Percentiles rank a stretch among this genome's conserved stretches.
Evolutionary conservation across 208 protist genomes (phyloP).

Genomic region (Acanthamoeba royreba): DNA sequence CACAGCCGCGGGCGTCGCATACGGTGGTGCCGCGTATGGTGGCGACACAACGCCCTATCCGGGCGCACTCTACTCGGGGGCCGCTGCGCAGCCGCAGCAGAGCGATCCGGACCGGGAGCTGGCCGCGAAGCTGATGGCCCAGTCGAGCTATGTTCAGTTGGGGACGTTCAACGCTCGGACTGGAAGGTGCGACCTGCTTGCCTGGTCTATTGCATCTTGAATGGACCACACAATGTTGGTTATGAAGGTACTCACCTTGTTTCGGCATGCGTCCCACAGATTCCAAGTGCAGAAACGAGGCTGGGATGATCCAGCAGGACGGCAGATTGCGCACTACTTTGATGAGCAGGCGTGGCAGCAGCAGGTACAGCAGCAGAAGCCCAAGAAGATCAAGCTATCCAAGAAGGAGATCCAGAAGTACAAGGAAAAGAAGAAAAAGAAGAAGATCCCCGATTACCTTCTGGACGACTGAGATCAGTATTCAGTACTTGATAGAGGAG

Average conservation of each 20-base stretch:
- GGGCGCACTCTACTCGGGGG: neutral
- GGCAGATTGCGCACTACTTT: slow-evolving; percentile 45
- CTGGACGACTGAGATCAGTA: neutral
- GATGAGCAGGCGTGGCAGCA: slow-evolving; percentile 26
- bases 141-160: neutral
- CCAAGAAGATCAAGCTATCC: neutral
- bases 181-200: neutral
- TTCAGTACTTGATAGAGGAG: too few relatives aligned
- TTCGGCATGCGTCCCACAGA: neutral
- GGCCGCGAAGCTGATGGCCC: neutral
- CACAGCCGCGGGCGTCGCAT: neutral
- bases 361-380: neutral
- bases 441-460: neutral
- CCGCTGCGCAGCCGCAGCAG: neutral
- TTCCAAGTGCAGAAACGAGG: slow-evolving; percentile 3
- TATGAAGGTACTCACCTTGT: too few relatives aligned
- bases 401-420: neutral
- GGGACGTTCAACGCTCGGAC: slow-evolving; percentile 42
- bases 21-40: neutral
- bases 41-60: neutral
- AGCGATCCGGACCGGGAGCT: neutral
- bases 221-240: too few relatives aligned
- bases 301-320: neutral
- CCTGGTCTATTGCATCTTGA: too few relatives aligned
- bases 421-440: slow-evolving; percentile 49